Conservation (phyloP, 1,284 basidiomycete genomes). For the Leccinum solheimii region DNA sequence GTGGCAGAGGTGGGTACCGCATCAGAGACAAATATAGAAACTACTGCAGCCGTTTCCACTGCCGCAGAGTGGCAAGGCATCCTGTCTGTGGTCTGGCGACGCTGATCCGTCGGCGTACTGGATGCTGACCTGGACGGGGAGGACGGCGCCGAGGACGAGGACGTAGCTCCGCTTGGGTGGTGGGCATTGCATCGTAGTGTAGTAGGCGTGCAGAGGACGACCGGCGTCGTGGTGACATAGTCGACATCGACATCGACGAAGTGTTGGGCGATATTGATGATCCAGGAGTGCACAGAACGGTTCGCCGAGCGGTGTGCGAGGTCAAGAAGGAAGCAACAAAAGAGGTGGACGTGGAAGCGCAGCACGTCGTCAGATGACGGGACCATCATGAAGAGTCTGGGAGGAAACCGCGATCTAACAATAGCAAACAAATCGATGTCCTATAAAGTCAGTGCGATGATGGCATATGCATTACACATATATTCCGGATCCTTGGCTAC, state of each 20-base stretch:
- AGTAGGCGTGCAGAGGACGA: neutral
- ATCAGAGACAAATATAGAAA: neutral
- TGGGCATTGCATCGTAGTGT: neutral
- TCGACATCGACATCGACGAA: neutral
- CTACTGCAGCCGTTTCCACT: neutral
- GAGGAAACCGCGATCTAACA: no score
- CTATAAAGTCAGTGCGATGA: no score
- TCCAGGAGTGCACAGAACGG: neutral
- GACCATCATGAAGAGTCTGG: neutral
- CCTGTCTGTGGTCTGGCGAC: neutral
- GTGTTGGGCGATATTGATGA: neutral
- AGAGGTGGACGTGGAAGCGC: constrained; percentile 14
- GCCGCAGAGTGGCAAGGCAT: neutral
- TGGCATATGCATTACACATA: no score
- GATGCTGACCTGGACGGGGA: neutral
- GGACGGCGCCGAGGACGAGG: neutral
- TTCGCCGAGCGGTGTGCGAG: neutral
- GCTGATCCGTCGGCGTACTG: neutral
- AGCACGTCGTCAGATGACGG: constrained; percentile 16
- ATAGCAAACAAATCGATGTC: no score
- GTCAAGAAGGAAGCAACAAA: constrained; percentile 17
- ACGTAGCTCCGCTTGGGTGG: neutral
- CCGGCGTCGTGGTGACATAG: neutral
- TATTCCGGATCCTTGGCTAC: no score
- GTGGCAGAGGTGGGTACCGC: neutral